Base-by-base conservation (phyloP, 495 filamentous ascomycete genomes). In the Tetracladium setigerum region DNA sequence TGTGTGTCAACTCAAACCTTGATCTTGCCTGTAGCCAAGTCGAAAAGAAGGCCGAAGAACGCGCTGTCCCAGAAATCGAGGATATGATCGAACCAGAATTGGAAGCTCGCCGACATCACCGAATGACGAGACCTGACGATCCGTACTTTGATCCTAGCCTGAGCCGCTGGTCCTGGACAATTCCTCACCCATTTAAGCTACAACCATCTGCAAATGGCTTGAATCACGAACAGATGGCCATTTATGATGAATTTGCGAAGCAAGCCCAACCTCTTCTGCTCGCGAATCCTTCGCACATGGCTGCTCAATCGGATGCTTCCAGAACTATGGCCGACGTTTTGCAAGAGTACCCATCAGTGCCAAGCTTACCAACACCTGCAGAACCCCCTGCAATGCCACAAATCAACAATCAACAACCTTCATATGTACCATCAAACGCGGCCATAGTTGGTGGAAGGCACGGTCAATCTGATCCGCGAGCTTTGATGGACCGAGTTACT, bases 1-100 rank as follows among this genome's bases (percentile, higher is more conserved):
- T 97, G 85, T 96, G 94, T 62, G 90, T 97, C 50, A 97, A 97
- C 60, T 92, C 95, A 46, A 99, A 99, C 63, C 73, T 97, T 24
- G 92, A 99, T 53, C 76, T 85, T 40, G 89, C 92, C 36, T 97
- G 92, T 59, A 83, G 77, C 42, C 83, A 95, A 49, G 89, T 99
- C 22, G 92, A 97, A 63, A 86, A 89, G 57, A 89, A 89, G 30
- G 94, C 92, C 9, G 91, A 96, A 61, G 85, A 92, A 54, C 88
- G 89, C 44, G 89, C 91, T 11, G 71, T 95, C 30, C 84, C 86
- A 12, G 91, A 97, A 62, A 95, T 99, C 50, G 90, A 97, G 57
- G 84, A 89, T 46, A 83, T 92, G 57, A 84, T 99, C 47, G 84
- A 87, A 54, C 63, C 64, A 12, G 83, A 88, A 47, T 66, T 96